Evolutionary conservation across 2,329 filamentous ascomycete species (phyloP).

Genomic region (Fusarium xylarioides): DNA sequence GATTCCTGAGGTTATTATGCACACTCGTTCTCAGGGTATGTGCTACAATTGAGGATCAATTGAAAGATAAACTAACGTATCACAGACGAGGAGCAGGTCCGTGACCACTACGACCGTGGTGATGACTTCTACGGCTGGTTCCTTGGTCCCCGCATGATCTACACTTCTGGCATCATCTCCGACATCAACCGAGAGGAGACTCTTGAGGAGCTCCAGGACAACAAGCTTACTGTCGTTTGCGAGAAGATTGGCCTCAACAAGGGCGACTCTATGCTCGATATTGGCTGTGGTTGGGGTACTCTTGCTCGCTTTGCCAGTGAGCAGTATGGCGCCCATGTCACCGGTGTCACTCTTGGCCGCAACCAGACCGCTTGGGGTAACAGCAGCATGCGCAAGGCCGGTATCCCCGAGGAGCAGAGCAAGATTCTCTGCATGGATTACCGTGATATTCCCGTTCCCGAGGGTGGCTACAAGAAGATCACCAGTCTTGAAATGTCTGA

Average conservation of each 20-base stretch:
- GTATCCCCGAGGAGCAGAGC: constrained; percentile 87
- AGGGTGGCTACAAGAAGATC: constrained; percentile 84
- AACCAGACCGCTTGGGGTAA: constrained; percentile 99
- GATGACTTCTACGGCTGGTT: constrained; percentile 99
- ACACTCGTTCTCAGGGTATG: constrained; percentile 82
- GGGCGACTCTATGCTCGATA: constrained; percentile 87
- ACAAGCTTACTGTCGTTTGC: constrained; percentile 94
- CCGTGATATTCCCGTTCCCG: constrained; percentile 85
- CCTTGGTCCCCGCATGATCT: constrained; percentile 97
- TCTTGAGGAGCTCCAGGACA: constrained; percentile 95
- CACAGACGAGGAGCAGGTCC: constrained; percentile 89
- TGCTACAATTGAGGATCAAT: background rate
- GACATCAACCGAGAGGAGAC: constrained; percentile 88
- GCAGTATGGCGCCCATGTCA: constrained; percentile 87
- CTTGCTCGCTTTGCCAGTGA: constrained; percentile 91
- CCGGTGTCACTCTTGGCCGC: constrained; percentile 91
- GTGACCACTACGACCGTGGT: constrained; percentile 96
- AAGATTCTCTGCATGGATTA: constrained; percentile 96
- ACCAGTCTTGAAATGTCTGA: constrained; percentile 98
- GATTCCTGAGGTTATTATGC: constrained; percentile 90
- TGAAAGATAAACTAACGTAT: constrained; percentile 13
- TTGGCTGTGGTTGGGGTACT: constrained; percentile 98
- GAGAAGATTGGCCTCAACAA: constrained; percentile 90
- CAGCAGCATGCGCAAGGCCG: constrained; percentile 81
- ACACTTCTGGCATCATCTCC: constrained; percentile 93